A percentile compares a stretch with the other conserved stretches of the same genome.
Conservation (phyloP, 1,284 basidiomycete species). For the Malassezia pachydermatis region DNA sequence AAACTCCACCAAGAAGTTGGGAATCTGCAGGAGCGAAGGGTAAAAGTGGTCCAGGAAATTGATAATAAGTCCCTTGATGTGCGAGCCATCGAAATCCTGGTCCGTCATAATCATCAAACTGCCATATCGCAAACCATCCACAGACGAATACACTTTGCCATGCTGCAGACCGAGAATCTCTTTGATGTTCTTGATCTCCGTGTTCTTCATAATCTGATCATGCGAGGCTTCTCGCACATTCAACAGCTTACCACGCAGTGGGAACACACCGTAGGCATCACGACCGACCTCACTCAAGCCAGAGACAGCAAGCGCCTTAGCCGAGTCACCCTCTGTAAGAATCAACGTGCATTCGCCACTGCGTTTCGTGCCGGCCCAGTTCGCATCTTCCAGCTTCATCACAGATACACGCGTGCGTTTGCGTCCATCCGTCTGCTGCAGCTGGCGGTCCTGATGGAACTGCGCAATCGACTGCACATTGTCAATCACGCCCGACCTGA, state of each 20-base stretch:
- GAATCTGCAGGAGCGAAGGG: slow-evolving; percentile 82
- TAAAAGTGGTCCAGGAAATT: slow-evolving; percentile 97
- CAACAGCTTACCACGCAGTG: slow-evolving; percentile 86
- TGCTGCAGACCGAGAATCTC: slow-evolving; percentile 95
- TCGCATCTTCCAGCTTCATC: slow-evolving; percentile 89
- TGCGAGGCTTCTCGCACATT: slow-evolving; percentile 95
- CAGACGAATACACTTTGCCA: slow-evolving; percentile 71
- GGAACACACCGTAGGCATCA: slow-evolving; percentile 95
- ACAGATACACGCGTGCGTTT: slow-evolving; percentile 70
- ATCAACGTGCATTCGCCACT: slow-evolving; percentile 85
- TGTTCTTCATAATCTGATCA: slow-evolving; percentile 95
- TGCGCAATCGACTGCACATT: slow-evolving; percentile 89
- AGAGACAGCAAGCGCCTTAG: slow-evolving; percentile 88
- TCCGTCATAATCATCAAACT: slow-evolving; percentile 99
- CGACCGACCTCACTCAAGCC: slow-evolving; percentile 89
- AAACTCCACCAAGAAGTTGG: slow-evolving; percentile 92
- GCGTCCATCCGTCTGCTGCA: slow-evolving; percentile 91
- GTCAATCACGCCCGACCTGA: slow-evolving; percentile 82
- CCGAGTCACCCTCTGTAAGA: slow-evolving; percentile 97
- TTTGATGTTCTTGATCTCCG: slow-evolving; percentile 93
- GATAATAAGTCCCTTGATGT: slow-evolving; percentile 97
- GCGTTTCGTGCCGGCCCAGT: slow-evolving; percentile 77
- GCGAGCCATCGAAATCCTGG: slow-evolving; percentile 99
- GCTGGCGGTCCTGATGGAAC: slow-evolving; percentile 88
- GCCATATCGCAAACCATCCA: slow-evolving; percentile 75